Conservation (phyloP, 2,329 filamentous ascomycete species). For the Aspergillus clavatus region DNA sequence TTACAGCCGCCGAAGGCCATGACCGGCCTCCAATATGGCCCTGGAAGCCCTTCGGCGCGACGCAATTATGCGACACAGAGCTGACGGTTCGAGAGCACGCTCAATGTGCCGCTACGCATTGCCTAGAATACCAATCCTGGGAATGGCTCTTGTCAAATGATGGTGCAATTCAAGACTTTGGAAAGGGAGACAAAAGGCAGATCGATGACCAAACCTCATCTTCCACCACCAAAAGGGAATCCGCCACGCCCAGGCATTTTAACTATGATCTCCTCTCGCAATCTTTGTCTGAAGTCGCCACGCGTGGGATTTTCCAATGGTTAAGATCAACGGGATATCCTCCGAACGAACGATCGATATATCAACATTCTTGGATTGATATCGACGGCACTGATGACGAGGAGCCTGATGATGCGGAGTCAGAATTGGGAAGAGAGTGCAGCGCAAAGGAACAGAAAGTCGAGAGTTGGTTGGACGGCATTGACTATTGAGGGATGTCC, state of each 20-base stretch:
- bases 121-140: constrained; percentile 19
- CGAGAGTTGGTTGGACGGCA: too few species aligned
- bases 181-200: neutral
- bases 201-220: too few species aligned
- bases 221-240: neutral
- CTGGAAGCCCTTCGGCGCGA: constrained; percentile 21
- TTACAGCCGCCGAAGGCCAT: constrained; percentile 12
- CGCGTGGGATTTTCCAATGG: constrained; percentile 19
- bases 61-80: constrained; percentile 16
- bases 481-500: too few species aligned
- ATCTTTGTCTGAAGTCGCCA: constrained; percentile 11
- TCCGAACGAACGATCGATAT: constrained; percentile 12
- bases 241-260: neutral
- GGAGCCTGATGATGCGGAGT: too few species aligned
- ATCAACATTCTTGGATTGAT: constrained; percentile 19
- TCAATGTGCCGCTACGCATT: constrained; percentile 15
- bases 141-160: constrained; percentile 14
- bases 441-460: too few species aligned
- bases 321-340: constrained; percentile 19
- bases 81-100: constrained; percentile 15
- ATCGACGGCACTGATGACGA: constrained; percentile 15
- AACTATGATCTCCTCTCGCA: constrained; percentile 3
- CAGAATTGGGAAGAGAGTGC: too few species aligned
- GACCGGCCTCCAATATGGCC: constrained; percentile 12
- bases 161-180: constrained; percentile 4